A percentile compares a stretch with the other conserved stretches of the same genome.
phyloP scores from a whole-genome alignment of 768 basidiomycete species.

The Terana coerulea region DNA sequence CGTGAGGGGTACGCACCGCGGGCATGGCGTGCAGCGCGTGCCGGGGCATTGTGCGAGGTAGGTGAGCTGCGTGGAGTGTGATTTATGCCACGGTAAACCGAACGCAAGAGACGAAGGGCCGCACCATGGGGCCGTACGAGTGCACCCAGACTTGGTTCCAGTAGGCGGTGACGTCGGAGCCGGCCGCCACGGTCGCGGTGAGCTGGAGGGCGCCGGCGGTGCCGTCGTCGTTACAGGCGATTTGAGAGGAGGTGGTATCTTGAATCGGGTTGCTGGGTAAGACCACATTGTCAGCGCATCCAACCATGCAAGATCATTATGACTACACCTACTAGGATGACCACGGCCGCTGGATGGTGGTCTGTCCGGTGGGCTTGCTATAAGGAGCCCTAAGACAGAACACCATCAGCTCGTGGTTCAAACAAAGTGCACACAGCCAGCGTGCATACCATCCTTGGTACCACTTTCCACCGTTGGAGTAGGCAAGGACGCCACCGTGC shows the following conservation, averaged over 20 bases:
- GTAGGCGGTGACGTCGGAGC: constrained; percentile 36
- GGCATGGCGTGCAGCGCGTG: constrained; percentile 29
- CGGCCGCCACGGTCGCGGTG: constrained; percentile 35
- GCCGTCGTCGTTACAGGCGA: constrained; percentile 38
- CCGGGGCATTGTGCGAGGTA: constrained; percentile 39
- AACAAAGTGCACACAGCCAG: background rate
- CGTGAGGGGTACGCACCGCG: constrained; percentile 20
- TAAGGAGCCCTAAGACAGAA: constrained; percentile 25
- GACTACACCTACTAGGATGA: constrained; percentile 29
- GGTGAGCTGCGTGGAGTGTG: constrained; percentile 26
- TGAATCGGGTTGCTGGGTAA: constrained; percentile 32
- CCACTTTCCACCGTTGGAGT: constrained; percentile 29
- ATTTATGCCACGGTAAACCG: constrained; percentile 22
- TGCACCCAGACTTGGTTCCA: constrained; percentile 34
- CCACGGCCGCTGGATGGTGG: constrained; percentile 37
- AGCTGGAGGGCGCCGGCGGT: constrained; percentile 31
- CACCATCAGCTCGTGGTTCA: background rate
- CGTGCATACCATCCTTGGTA: constrained; percentile 30
- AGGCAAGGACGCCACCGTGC: constrained; percentile 39
- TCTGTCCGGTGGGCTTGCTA: constrained; percentile 37
- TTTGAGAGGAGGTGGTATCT: constrained; percentile 27
- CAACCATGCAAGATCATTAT: background rate
- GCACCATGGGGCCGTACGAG: constrained; percentile 24
- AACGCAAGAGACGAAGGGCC: background rate
- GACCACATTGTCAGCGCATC: background rate